A percentile compares a stretch with the other conserved stretches of the same genome.
These are phyloP conservation scores for Mortierella sp. DNA, from an alignment of 371 early-diverging fungal species.

Conservation along the genomic window DNA sequence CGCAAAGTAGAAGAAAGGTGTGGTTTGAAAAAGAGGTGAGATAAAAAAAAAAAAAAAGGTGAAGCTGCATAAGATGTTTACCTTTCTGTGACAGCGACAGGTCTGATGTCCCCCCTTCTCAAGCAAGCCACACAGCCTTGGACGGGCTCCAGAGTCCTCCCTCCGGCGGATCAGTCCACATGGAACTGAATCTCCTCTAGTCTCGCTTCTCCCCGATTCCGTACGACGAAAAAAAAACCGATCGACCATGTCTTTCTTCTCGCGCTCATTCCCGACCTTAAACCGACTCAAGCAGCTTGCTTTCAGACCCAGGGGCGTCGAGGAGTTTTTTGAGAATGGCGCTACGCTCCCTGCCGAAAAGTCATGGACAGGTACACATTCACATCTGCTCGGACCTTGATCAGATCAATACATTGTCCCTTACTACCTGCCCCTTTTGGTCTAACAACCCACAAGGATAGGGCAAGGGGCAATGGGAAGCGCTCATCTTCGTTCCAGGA, in stretches of 20 bases:
- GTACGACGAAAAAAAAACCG: constrained; percentile 1
- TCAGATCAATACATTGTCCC: too few species aligned
- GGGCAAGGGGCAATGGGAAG: neutral
- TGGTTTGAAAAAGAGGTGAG: neutral
- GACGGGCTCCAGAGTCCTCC: too few species aligned
- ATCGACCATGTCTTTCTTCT: constrained; percentile 42
- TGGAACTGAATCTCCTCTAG: neutral
- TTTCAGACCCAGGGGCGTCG: constrained; percentile 69
- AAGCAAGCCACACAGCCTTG: neutral
- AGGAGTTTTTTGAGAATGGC: constrained; percentile 91
- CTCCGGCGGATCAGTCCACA: too few species aligned
- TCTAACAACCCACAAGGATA: too few species aligned
- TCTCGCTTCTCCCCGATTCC: neutral
- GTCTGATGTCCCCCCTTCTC: too few species aligned
- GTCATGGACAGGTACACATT: constrained; percentile 69
- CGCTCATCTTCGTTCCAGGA: neutral
- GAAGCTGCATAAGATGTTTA: neutral
- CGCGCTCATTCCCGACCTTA: constrained; percentile 40
- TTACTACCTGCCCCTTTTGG: too few species aligned
- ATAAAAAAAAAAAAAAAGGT: constrained; percentile 11
- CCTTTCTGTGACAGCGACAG: constrained; percentile 7
- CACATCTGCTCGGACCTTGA: too few species aligned
- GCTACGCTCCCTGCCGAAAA: constrained; percentile 70
- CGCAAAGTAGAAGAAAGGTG: neutral
- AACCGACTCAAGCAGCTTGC: constrained; percentile 53